These are phyloP conservation scores for Neonectria sp. DNA, from an alignment of 2,329 filamentous ascomycete genomes.

Conservation along the genomic window DNA sequence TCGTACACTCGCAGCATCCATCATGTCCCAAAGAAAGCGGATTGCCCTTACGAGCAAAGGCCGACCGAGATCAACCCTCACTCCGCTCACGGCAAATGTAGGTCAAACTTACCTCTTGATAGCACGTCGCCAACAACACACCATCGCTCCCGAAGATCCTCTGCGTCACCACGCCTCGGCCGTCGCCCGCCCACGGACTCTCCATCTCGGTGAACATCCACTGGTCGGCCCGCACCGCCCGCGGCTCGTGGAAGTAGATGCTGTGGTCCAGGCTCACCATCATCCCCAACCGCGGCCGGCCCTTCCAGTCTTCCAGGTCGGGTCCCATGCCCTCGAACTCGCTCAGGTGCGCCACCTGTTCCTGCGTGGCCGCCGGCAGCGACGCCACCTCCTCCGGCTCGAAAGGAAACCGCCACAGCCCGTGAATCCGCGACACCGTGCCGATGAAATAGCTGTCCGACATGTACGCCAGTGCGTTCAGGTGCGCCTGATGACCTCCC, in stretches of 20 bases:
- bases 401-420: constrained; percentile 80
- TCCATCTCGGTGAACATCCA: constrained; percentile 88
- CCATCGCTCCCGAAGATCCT: constrained; percentile 81
- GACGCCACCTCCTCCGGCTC: constrained; percentile 67
- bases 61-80: too few relatives aligned
- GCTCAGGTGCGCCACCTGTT: constrained; percentile 56
- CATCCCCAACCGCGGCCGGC: constrained; percentile 80
- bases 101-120: constrained; percentile 76
- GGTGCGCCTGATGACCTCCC: constrained; percentile 84
- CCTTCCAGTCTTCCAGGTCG: constrained; percentile 63
- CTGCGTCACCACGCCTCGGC: constrained; percentile 82
- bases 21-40: not conserved
- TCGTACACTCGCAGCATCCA: not conserved
- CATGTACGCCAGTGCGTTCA: constrained; percentile 93
- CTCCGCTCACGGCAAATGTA: not conserved
- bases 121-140: constrained; percentile 81
- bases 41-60: too few relatives aligned
- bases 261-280: constrained; percentile 86
- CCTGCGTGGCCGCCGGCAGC: constrained; percentile 59
- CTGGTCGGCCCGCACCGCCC: constrained; percentile 73
- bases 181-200: constrained; percentile 85
- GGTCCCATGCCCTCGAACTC: constrained; percentile 59
- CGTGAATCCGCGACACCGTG: constrained; percentile 85
- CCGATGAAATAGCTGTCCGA: constrained; percentile 95
- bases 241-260: constrained; percentile 77